These are phyloP conservation scores for Clavispora fructus DNA, from an alignment of 805 yeast genomes.

Conservation along the genomic window DNA sequence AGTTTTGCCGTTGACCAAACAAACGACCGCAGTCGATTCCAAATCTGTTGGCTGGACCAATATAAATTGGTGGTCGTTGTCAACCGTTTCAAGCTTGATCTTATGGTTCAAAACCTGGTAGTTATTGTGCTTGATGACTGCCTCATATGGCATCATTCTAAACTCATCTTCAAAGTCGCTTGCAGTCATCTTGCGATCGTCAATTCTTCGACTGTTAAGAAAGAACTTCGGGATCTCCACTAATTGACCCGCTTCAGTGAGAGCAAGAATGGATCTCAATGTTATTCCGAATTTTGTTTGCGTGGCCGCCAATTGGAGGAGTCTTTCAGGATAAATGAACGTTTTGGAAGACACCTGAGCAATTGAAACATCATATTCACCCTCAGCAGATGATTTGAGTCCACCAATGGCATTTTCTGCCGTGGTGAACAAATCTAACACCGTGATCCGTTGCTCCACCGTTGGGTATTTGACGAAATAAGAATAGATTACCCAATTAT, in stretches of 20 bases:
- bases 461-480: slow-evolving; percentile 48
- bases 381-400: not conserved
- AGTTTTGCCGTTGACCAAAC: slow-evolving; percentile 56
- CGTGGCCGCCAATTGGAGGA: slow-evolving; percentile 49
- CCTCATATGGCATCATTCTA: slow-evolving; percentile 58
- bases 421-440: slow-evolving; percentile 60
- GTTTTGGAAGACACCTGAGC: slow-evolving; percentile 46
- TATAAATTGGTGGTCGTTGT: slow-evolving; percentile 12
- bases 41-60: slow-evolving; percentile 49
- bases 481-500: slow-evolving; percentile 76
- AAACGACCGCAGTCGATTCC: slow-evolving; percentile 76
- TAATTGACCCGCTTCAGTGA: slow-evolving; percentile 57
- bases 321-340: slow-evolving; percentile 56
- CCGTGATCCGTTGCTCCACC: slow-evolving; percentile 53
- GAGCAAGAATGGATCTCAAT: slow-evolving; percentile 56
- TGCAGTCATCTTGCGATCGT: slow-evolving; percentile 44
- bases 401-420: not conserved
- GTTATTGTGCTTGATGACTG: slow-evolving; percentile 42
- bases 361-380: slow-evolving; percentile 33
- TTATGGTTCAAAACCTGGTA: slow-evolving; percentile 33
- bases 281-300: slow-evolving; percentile 64
- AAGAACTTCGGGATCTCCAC: slow-evolving; percentile 65
- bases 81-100: slow-evolving; percentile 20
- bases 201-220: slow-evolving; percentile 66
- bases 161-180: slow-evolving; percentile 54